Base-by-base conservation (phyloP, 257 asterid species). In the Avicennia marina region DNA sequence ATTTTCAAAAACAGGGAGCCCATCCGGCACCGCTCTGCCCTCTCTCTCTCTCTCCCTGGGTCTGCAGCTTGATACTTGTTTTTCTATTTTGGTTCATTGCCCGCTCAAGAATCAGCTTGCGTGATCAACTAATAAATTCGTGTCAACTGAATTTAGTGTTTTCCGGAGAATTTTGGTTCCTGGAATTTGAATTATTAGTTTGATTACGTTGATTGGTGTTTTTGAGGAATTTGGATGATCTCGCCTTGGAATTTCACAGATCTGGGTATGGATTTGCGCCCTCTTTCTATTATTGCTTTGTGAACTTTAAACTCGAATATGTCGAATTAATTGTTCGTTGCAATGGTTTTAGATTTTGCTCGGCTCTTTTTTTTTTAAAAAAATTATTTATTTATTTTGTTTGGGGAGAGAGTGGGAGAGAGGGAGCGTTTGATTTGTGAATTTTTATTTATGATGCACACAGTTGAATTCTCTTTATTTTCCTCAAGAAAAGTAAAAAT, bases 201-300 rank as follows among this genome's bases (percentile, higher is more conserved):
- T 16, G 61, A 44, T 56, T 57, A 17, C 44, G 25, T 60, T 27
- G 49, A 36, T 38, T 53, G 48, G 34, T 34, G 72, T 11, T 56
- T 32, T 10, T 66, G 59, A 55, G 32, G 15, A 72, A 36, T 62
- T 62, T 56, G 66, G 66, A 43, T 58, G 73, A 65, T 62, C 65
- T 52, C 56, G 16, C 48, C 60, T 2, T 41, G 60, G 60, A 39
- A 49, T 46, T 62, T 62, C 59, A 13, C 47, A 68, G 85, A 78
- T 78, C 85, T 74, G 76, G 76, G 81, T 78, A 63, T 51, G 71
- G 7, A 59, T 65, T 68, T 34, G 24, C 39, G 38, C 48, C 24
- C 17, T 34, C 18, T 49, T 60, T 42, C 15, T 40, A 8, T 21
- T 50, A 9, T 18, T 16, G 13, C 41, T 25, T 13, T 53, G 1